Evolutionary conservation across 2,329 filamentous ascomycete genomes (phyloP), one percentile per base, ranked within the genome.

Genomic region (Fusarium hostae): DNA sequence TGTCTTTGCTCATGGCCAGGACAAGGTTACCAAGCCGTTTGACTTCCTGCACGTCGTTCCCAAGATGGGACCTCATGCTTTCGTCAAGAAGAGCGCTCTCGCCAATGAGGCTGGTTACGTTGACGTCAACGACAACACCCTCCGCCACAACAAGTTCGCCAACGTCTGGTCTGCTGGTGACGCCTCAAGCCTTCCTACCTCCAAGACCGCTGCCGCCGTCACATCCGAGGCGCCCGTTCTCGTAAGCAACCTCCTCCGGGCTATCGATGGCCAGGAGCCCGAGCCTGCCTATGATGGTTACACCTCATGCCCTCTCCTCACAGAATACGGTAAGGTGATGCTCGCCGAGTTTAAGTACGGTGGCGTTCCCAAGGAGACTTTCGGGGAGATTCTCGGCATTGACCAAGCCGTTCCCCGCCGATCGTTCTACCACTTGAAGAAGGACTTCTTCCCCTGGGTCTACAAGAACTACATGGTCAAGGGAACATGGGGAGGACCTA

Each of bases 381-480:
- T 91, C 68, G 83, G 80, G 8, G 78, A 82, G 6, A 80, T 79
- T 76, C 78, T 90, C 18, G 88, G 88, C 2, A 82, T 90, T 10
- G 88, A 91, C 72, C 89, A 91, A 78, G 84, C 78, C 0, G 79
- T 79, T 13, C 89, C 89, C 4, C 84, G 88, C 6, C 84, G 85
- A 6, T 81, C 85, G 0, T 91, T 91, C 75, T 91, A 89, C 71
- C 82, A 90, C 72, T 72, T 91, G 47, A 91, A 91, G 82, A 91
- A 89, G 80, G 86, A 90, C 75, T 91, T 91, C 74, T 91, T 91
- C 79, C 89, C 89, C 0, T 91, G 89, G 89, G 89, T 91, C 5
- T 91, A 91, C 79, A 85, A 83, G 58, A 85, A 87, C 40, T 84
- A 83, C 40, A 86, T 90, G 84, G 84, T 91, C 10, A 90, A 88